Evolutionary conservation across 108 stramenopile genomes (phyloP).

Genomic region (Chaetoceros tenuissimus): DNA sequence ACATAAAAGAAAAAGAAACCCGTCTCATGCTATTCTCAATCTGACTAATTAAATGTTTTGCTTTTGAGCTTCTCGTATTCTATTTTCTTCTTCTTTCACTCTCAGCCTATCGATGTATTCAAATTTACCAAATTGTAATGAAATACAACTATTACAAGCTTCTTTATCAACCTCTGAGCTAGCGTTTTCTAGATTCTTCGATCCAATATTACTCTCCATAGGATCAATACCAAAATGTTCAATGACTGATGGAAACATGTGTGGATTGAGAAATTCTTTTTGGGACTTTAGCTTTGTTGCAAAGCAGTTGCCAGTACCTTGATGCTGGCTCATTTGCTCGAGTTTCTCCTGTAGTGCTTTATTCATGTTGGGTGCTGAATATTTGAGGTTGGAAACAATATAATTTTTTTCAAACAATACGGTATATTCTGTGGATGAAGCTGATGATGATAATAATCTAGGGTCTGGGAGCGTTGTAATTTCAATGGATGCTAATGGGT

Average conservation of each 20-base stretch:
- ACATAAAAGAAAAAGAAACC: too few species aligned
- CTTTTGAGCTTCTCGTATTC: not conserved
- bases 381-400: not conserved
- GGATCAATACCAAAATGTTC: constrained; percentile 31
- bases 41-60: too few species aligned
- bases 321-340: not conserved
- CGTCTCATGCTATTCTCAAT: too few species aligned
- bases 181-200: not conserved
- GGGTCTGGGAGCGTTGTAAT: not conserved
- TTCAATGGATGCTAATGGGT: not conserved
- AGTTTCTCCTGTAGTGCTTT: not conserved
- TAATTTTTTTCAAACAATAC: not conserved
- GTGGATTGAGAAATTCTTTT: constrained; percentile 40
- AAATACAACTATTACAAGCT: not conserved
- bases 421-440: not conserved
- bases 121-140: not conserved
- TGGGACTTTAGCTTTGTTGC: constrained; percentile 18
- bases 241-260: constrained; percentile 27
- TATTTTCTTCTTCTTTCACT: not conserved
- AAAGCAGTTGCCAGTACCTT: constrained; percentile 8
- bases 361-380: not conserved
- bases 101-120: not conserved
- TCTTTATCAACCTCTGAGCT: not conserved
- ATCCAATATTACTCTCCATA: not conserved
- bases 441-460: not conserved